Base-by-base conservation (phyloP, 2,329 filamentous ascomycete species). In the Fusarium sp. region DNA sequence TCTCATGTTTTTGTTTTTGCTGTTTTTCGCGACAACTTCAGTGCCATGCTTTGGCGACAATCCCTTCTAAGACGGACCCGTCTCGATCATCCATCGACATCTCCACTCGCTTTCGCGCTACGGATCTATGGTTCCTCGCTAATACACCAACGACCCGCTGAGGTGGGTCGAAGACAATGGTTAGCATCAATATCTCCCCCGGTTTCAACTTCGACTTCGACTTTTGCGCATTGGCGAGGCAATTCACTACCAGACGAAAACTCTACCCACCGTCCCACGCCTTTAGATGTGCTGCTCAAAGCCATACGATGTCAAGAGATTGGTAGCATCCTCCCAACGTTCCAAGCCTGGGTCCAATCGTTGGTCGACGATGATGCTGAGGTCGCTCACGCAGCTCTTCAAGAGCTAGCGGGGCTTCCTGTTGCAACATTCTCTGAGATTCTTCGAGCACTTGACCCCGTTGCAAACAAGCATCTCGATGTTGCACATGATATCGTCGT, bases 381-480 rank as follows among this genome's bases (percentile, higher is more conserved):
- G 38, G 36, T 64, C 7, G 60, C 78, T n/a, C 52, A 74, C 3
- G 70, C 73, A 10, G 77, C 81, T 22, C 75, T 81, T 13, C 68
- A 79, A 12, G 78, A 83, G 50, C 73, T 85, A 11, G 72, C 72
- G 20, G 57, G 70, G 1, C 78, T 94, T 28, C 85, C 91, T 1
- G 80, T 85, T 4, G 83, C 86, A 3, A 87, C 87, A 2, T 91
- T 94, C 77, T 89, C 90, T 4, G 90, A 92, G 71, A 87, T 93
- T 15, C 79, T 95, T 36, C 86, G 87, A 39, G 84, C 86, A 10
- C 81, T 95, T 14, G 90, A 93, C 65, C 91, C 92, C 0, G 76
- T 88, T 9, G 77, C 81, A 28, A 81, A 90, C 24, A 78, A 81
- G 26, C 80, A 86, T 18, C 78, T 89, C 26, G 90, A 92, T 78